Conservation (phyloP, 441 rosid genomes). For the Adansonia madagascariensis region DNA sequence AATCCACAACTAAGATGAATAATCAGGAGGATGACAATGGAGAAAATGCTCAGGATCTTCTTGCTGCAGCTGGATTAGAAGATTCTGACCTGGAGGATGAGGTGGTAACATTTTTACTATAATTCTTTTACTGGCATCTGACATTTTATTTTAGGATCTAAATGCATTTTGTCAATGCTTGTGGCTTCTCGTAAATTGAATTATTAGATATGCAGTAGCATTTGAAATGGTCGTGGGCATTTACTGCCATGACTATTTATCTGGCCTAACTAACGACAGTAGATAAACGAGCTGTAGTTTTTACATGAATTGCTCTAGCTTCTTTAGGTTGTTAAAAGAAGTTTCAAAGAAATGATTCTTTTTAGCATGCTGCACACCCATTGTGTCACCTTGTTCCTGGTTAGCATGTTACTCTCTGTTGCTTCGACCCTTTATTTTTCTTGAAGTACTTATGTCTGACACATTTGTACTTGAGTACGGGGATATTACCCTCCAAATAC, state of each 20-base stretch:
- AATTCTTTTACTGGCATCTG: neutral
- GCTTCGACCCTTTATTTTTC: too few relatives aligned
- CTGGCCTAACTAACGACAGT: neutral
- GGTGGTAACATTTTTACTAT: conserved; percentile 32
- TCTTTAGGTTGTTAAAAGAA: neutral
- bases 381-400: neutral
- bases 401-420: neutral
- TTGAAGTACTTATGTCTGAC: too few relatives aligned
- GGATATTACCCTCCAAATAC: too few relatives aligned
- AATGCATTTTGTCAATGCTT: neutral
- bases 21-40: conserved; percentile 63
- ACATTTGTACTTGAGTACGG: too few relatives aligned
- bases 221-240: neutral
- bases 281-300: neutral
- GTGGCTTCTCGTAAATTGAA: conserved; percentile 7
- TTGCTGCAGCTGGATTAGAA: conserved; percentile 96
- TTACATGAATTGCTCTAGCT: conserved; percentile 3
- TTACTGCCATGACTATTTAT: neutral
- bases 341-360: neutral
- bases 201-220: neutral
- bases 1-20: conserved; percentile 43
- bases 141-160: neutral
- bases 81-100: conserved; percentile 91
- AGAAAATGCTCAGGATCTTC: conserved; percentile 78
- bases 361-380: neutral